phyloP scores from a whole-genome alignment of 768 basidiomycete genomes.

The Filobasidium floriforme region DNA sequence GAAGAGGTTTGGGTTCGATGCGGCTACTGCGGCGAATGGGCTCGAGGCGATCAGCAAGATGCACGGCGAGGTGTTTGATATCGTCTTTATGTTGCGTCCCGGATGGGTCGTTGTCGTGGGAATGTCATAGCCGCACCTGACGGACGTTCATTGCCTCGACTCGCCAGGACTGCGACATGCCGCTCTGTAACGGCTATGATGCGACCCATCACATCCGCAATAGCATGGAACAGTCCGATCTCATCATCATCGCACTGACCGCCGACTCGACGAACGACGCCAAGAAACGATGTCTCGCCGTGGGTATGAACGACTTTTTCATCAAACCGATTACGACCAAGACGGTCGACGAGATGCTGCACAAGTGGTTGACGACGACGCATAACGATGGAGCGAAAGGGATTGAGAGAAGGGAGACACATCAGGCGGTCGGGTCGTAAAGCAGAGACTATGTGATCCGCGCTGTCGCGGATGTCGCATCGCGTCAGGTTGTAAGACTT shows the following conservation, averaged over 20 bases:
- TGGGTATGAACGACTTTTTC: conserved; percentile 10
- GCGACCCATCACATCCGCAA: conserved; percentile 1
- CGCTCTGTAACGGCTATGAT: conserved; percentile 5
- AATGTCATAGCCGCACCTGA: not conserved
- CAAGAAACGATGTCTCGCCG: conserved; percentile 7
- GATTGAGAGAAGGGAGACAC: not conserved
- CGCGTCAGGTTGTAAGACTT: too few relatives aligned
- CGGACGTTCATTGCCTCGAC: not conserved
- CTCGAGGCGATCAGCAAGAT: conserved; percentile 10
- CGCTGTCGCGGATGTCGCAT: too few relatives aligned
- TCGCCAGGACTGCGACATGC: conserved; percentile 6
- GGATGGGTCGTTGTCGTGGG: not conserved
- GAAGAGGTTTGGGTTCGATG: not conserved
- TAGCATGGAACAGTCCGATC: not conserved
- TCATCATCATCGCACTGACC: conserved; percentile 7
- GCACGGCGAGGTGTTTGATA: conserved; percentile 1
- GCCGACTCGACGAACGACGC: conserved; percentile 2
- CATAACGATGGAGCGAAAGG: conserved; percentile 3
- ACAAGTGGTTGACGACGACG: conserved; percentile 9
- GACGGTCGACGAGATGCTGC: conserved; percentile 10
- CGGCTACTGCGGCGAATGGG: conserved; percentile 5
- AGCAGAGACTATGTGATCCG: too few relatives aligned
- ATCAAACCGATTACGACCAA: conserved; percentile 11
- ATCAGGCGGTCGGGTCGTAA: not conserved
- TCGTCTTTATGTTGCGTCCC: not conserved